Evolutionary conservation across 352 stramenopile genomes (phyloP).

Genomic region (Globisporangium megalacanthum): DNA sequence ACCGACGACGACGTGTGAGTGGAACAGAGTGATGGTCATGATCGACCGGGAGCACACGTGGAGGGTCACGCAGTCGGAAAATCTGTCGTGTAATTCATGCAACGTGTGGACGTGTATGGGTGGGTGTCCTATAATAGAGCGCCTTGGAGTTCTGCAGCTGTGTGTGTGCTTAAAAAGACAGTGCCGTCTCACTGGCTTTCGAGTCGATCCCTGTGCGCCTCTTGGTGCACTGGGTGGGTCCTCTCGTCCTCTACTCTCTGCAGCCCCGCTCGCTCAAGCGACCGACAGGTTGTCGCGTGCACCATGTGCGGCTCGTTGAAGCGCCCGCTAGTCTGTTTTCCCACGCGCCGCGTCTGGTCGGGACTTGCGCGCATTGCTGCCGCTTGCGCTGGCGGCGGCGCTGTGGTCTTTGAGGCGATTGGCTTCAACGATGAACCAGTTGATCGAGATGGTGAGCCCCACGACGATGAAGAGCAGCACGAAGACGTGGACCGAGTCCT

Average conservation of each 20-base stretch:
- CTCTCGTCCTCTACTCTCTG: too few species aligned
- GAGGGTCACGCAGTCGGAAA: too few species aligned
- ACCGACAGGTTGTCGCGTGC: not conserved
- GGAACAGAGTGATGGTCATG: not conserved
- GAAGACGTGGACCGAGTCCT: slow-evolving; percentile 80
- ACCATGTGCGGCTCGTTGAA: not conserved
- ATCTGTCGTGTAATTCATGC: not conserved
- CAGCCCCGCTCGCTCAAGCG: not conserved
- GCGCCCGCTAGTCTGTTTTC: slow-evolving; percentile 48
- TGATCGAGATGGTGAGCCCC: slow-evolving; percentile 80
- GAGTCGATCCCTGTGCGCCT: too few species aligned
- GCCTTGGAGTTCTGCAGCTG: too few species aligned
- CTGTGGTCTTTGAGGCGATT: slow-evolving; percentile 53
- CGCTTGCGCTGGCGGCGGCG: not conserved
- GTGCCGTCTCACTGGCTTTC: too few species aligned
- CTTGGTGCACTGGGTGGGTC: too few species aligned
- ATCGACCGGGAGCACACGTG: too few species aligned
- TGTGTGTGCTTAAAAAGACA: too few species aligned
- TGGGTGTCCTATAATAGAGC: too few species aligned
- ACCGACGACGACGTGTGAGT: slow-evolving; percentile 40
- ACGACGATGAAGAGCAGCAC: slow-evolving; percentile 80
- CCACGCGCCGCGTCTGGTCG: slow-evolving; percentile 19
- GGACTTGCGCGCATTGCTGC: not conserved
- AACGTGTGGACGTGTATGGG: not conserved
- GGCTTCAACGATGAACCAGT: slow-evolving; percentile 81